Conservation (phyloP, 345 rosid species). For the Aquilaria yunnanensis region DNA sequence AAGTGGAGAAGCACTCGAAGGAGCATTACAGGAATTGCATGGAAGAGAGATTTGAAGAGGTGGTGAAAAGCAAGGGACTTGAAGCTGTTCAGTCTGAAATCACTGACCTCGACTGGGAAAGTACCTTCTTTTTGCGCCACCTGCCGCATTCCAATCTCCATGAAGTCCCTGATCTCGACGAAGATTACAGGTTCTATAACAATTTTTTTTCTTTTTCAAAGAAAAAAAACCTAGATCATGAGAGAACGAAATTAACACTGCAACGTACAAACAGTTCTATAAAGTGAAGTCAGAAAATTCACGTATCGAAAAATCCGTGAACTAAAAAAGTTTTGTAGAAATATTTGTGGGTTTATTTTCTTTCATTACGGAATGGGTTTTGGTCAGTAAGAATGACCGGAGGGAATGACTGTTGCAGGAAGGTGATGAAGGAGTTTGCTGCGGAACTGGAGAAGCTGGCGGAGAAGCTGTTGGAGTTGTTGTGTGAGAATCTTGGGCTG, state of each 20-base stretch:
- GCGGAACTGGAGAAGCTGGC: constrained; percentile 52
- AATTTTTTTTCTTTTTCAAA: background rate
- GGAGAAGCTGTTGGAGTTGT: constrained; percentile 49
- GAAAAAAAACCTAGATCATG: background rate
- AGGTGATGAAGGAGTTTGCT: constrained; percentile 55
- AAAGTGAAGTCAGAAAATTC: background rate
- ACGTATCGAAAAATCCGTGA: background rate
- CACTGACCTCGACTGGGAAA: constrained; percentile 71
- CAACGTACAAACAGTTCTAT: no score
- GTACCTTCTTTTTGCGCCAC: constrained; percentile 64
- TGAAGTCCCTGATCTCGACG: constrained; percentile 50
- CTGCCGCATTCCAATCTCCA: constrained; percentile 55
- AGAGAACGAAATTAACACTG: background rate
- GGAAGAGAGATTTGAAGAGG: constrained; percentile 66
- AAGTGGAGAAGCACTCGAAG: constrained; percentile 59
- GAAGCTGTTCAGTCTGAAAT: constrained; percentile 48
- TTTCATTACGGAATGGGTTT: no score
- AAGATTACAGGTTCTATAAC: constrained; percentile 36
- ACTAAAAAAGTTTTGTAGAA: no score
- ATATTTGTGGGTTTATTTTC: no score
- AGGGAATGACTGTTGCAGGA: constrained; percentile 22
- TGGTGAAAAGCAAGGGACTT: constrained; percentile 51
- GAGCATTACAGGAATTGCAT: constrained; percentile 56
- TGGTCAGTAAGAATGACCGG: no score
- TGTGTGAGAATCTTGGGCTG: constrained; percentile 76